A percentile compares a stretch with the other conserved stretches of the same genome.
Evolutionary conservation across 169 alveolate species (phyloP).

Genomic region (Plasmodium vinckei): DNA sequence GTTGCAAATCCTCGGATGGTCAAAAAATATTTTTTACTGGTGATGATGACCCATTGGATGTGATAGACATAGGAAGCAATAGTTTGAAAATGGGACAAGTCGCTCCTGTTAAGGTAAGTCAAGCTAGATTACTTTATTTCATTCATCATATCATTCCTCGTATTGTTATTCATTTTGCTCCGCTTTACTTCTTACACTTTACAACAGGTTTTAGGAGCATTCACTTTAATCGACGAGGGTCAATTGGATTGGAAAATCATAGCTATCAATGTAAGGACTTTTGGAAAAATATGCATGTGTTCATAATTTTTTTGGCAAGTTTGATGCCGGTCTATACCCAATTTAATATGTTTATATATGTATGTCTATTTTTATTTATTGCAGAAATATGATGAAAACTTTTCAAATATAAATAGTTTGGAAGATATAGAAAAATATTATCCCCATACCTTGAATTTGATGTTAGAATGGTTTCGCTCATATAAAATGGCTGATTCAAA

Average conservation of each 20-base stretch:
- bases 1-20: neutral
- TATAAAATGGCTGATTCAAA: slow-evolving; percentile 73
- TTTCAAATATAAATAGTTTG: slow-evolving; percentile 16
- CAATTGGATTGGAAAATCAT: slow-evolving; percentile 71
- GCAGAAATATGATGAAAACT: slow-evolving; percentile 57
- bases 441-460: slow-evolving; percentile 43
- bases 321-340: neutral
- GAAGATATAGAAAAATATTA: slow-evolving; percentile 57
- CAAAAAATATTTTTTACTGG: slow-evolving; percentile 37
- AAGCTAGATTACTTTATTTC: neutral
- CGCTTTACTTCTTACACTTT: neutral
- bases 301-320: neutral
- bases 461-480: slow-evolving; percentile 73
- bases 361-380: neutral
- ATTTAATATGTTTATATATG: neutral
- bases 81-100: slow-evolving; percentile 46
- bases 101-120: slow-evolving; percentile 53
- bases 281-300: neutral
- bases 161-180: neutral
- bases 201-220: slow-evolving; percentile 33
- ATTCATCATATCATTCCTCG: neutral
- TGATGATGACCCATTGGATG: slow-evolving; percentile 64
- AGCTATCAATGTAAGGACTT: slow-evolving; percentile 22
- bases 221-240: slow-evolving; percentile 62
- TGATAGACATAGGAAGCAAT: slow-evolving; percentile 40